Evolutionary conservation across 2,329 filamentous ascomycete species (phyloP).

Genomic region (Fusarium protoensiforme): DNA sequence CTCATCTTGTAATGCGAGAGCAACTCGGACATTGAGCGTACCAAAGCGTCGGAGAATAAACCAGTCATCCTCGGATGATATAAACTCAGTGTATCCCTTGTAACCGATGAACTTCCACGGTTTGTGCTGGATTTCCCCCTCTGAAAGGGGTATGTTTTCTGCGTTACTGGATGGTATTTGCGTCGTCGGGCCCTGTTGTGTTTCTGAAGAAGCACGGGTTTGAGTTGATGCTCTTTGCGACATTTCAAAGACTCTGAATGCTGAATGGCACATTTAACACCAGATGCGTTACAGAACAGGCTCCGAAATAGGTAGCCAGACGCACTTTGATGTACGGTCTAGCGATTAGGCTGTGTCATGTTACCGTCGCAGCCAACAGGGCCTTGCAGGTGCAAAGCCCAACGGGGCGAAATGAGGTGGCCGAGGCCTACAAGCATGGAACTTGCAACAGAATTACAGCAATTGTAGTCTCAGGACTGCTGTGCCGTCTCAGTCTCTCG

Average conservation of each 20-base stretch:
- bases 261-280: background rate
- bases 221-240: background rate
- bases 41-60: conserved; percentile 49
- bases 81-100: conserved; percentile 40
- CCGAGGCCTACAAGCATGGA: too few species aligned
- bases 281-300: background rate
- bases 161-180: background rate
- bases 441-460: too few species aligned
- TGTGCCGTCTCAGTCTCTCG: too few species aligned
- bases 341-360: background rate
- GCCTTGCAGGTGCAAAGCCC: background rate
- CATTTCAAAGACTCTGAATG: background rate
- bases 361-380: background rate
- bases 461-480: too few species aligned
- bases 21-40: conserved; percentile 43
- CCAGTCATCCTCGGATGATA: conserved; percentile 47
- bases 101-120: conserved; percentile 49
- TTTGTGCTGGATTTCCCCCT: conserved; percentile 15
- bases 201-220: background rate
- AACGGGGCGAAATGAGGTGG: background rate
- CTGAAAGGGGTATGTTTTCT: background rate
- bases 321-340: background rate
- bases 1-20: conserved; percentile 49
- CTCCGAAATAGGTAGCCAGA: too few species aligned
- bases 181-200: background rate